Conservation (phyloP, 2,329 filamentous ascomycete species). For the Phialemonium atrogriseum region DNA sequence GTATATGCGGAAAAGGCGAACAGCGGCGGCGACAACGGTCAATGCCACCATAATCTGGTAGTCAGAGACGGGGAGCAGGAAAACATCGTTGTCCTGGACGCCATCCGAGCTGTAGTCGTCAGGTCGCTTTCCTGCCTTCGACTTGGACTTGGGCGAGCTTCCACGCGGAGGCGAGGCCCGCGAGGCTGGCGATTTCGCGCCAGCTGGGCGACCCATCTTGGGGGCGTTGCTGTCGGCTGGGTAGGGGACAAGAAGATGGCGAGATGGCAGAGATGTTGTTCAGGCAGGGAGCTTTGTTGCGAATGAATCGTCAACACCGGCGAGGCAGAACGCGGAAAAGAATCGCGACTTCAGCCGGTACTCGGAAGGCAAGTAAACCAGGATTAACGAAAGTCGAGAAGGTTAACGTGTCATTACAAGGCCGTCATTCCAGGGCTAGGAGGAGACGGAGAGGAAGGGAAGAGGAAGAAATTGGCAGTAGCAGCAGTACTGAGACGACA, state of each 20-base stretch:
- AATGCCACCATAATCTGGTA: conserved; percentile 68
- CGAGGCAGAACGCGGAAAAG: background rate
- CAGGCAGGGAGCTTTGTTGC: background rate
- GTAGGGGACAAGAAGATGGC: conserved; percentile 3
- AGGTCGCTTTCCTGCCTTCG: conserved; percentile 21
- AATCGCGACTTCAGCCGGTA: background rate
- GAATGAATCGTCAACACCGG: conserved; percentile 1
- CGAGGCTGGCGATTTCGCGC: conserved; percentile 25
- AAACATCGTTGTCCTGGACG: conserved; percentile 84
- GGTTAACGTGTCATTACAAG: conserved; percentile 31
- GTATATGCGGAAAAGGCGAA: conserved; percentile 92
- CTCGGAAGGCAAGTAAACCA: background rate
- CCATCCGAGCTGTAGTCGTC: conserved; percentile 67
- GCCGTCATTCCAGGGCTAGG: conserved; percentile 13
- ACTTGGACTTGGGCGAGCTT: conserved; percentile 11
- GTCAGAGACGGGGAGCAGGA: conserved; percentile 75
- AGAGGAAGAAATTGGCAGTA: conserved; percentile 10
- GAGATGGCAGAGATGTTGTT: background rate
- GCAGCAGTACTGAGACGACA: conserved; percentile 8
- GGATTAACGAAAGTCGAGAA: conserved; percentile 34
- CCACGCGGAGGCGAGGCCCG: conserved; percentile 10
- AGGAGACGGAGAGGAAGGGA: conserved; percentile 11
- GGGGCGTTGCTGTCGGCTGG: conserved; percentile 1
- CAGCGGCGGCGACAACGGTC: conserved; percentile 66
- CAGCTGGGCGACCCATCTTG: conserved; percentile 30